phyloP scores from a whole-genome alignment of 2,329 filamentous ascomycete genomes.

The Curvularia lunata region DNA sequence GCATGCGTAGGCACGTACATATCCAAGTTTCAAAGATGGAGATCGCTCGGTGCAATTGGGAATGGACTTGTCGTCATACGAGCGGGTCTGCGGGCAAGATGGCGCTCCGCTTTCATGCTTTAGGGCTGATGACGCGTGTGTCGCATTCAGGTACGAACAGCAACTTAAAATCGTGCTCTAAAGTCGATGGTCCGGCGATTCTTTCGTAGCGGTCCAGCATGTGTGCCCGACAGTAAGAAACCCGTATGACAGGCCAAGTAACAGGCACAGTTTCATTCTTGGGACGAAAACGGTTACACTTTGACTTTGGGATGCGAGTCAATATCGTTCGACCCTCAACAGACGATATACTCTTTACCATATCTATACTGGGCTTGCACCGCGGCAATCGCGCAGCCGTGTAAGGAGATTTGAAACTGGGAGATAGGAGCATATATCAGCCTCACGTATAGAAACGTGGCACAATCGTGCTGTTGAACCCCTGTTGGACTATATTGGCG shows the following conservation, averaged over 20 bases:
- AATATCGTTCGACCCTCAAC: background rate
- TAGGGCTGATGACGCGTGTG: background rate
- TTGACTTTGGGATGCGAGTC: background rate
- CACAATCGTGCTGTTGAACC: background rate
- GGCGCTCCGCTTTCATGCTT: background rate
- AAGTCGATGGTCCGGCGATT: background rate
- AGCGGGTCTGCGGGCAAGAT: background rate
- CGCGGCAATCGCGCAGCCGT: constrained; percentile 4
- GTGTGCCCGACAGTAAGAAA: background rate
- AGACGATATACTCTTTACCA: background rate
- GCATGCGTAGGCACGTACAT: background rate
- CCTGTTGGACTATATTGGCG: background rate
- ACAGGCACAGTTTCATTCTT: background rate
- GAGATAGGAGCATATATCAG: constrained; percentile 1
- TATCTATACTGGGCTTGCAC: background rate
- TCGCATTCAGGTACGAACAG: background rate
- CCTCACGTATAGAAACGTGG: background rate
- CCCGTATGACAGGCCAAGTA: background rate
- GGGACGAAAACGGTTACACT: background rate
- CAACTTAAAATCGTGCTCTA: background rate
- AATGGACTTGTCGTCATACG: background rate
- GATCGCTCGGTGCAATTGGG: background rate
- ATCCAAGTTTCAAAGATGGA: background rate
- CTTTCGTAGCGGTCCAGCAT: background rate
- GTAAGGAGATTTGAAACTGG: background rate